These are phyloP conservation scores for Leptodontidium sp. DNA, from an alignment of 2,329 filamentous ascomycete species.

Conservation along the genomic window DNA sequence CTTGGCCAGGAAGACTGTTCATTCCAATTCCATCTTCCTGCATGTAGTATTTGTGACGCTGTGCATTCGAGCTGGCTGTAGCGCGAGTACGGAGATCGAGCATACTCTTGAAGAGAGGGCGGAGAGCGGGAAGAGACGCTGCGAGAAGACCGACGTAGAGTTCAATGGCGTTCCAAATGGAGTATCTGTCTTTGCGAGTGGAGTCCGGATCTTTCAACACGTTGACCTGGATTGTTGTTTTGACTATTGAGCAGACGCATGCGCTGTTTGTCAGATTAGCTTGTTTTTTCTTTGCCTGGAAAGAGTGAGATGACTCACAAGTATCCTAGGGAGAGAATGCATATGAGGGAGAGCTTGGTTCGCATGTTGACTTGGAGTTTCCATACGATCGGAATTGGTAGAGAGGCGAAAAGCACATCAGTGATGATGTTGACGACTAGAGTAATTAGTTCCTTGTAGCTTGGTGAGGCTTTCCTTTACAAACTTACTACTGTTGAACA, in stretches of 20 bases:
- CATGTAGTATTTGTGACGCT: slow-evolving; percentile 39
- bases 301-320: slow-evolving; percentile 30
- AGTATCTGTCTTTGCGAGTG: slow-evolving; percentile 47
- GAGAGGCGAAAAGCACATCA: slow-evolving; percentile 47
- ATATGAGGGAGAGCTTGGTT: slow-evolving; percentile 50
- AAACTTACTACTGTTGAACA: slow-evolving; percentile 55
- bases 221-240: slow-evolving; percentile 50
- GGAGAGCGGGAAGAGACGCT: slow-evolving; percentile 53
- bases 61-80: slow-evolving; percentile 11
- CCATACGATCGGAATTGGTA: slow-evolving; percentile 54
- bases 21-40: slow-evolving; percentile 38
- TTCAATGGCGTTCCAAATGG: slow-evolving; percentile 55
- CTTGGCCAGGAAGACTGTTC: slow-evolving; percentile 11
- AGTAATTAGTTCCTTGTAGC: not conserved
- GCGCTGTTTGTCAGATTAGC: slow-evolving; percentile 43
- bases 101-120: slow-evolving; percentile 49
- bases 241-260: slow-evolving; percentile 53
- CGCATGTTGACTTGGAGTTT: slow-evolving; percentile 53
- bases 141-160: slow-evolving; percentile 54
- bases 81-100: slow-evolving; percentile 40
- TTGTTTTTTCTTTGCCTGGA: not conserved
- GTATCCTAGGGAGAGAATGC: slow-evolving; percentile 39
- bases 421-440: slow-evolving; percentile 39
- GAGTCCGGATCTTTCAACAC: slow-evolving; percentile 49
- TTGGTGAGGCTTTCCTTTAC: not conserved